Evolutionary conservation across 164 flowering plant species (phyloP).

Genomic region (Aristolochia californica): DNA sequence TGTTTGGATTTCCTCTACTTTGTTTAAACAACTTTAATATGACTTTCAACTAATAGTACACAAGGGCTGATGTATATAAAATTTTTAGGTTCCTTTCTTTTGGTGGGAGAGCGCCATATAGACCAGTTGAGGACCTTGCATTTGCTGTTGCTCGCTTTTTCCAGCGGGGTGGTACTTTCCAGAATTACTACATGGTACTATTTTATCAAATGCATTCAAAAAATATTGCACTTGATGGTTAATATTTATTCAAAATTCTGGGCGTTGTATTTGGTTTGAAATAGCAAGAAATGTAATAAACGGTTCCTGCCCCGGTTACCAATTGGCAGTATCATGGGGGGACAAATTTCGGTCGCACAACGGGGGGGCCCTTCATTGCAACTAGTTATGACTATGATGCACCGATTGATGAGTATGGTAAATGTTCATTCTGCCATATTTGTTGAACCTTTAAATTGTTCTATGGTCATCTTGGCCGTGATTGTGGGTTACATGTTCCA

Average conservation of each 20-base stretch:
- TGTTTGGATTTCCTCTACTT: slow-evolving; percentile 1
- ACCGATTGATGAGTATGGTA: slow-evolving; percentile 97
- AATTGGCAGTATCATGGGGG: slow-evolving; percentile 89
- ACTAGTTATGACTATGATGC: slow-evolving; percentile 99
- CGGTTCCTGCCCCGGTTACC: neutral
- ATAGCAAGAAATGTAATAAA: neutral
- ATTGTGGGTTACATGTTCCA: neutral
- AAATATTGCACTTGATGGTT: too few species aligned
- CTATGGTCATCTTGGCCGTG: too few species aligned
- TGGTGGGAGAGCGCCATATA: slow-evolving; percentile 71
- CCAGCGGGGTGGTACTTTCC: slow-evolving; percentile 90
- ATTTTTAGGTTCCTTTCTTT: slow-evolving; percentile 67
- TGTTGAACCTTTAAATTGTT: too few species aligned
- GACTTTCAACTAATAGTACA: too few species aligned
- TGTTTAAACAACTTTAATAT: neutral
- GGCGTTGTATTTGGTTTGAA: neutral
- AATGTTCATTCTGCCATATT: slow-evolving; percentile 1
- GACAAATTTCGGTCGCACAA: slow-evolving; percentile 83
- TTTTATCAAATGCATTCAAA: too few species aligned
- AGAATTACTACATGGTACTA: slow-evolving; percentile 90
- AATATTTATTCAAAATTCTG: too few species aligned
- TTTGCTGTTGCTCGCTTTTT: slow-evolving; percentile 88
- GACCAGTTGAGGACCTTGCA: slow-evolving; percentile 93
- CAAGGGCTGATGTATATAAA: neutral
- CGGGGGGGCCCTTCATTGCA: slow-evolving; percentile 88